Conservation (phyloP, 2,329 filamentous ascomycete genomes). For the Epicoccum sorghinum region DNA sequence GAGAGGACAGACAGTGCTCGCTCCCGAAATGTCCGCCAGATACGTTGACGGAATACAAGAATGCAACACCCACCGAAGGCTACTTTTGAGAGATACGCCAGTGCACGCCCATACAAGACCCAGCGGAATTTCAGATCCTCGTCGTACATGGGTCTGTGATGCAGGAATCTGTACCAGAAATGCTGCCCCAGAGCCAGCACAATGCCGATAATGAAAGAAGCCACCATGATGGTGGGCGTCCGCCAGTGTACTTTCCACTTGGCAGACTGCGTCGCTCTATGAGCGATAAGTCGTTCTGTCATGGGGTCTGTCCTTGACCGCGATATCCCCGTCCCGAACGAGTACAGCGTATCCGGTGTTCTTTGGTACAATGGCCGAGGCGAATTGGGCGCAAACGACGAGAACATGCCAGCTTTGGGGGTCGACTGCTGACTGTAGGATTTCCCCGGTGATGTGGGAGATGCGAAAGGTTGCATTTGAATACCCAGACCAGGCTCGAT, state of each 20-base stretch:
- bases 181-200: slow-evolving; percentile 42
- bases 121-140: slow-evolving; percentile 38
- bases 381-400: slow-evolving; percentile 19
- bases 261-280: slow-evolving; percentile 39
- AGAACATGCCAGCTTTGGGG: slow-evolving; percentile 25
- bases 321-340: slow-evolving; percentile 26
- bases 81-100: slow-evolving; percentile 45
- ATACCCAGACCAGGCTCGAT: slow-evolving; percentile 35
- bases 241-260: slow-evolving; percentile 48
- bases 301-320: slow-evolving; percentile 37
- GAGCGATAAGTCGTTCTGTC: slow-evolving; percentile 40
- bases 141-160: slow-evolving; percentile 33
- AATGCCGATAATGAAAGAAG: slow-evolving; percentile 37
- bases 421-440: slow-evolving; percentile 25
- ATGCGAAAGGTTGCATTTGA: slow-evolving; percentile 31
- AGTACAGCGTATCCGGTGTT: slow-evolving; percentile 30
- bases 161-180: slow-evolving; percentile 38
- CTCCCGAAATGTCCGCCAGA: slow-evolving; percentile 44
- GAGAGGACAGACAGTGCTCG: slow-evolving; percentile 41
- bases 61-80: slow-evolving; percentile 42
- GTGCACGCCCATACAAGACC: slow-evolving; percentile 43
- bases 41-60: slow-evolving; percentile 42
- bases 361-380: slow-evolving; percentile 23
- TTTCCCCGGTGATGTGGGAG: slow-evolving; percentile 30
- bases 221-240: slow-evolving; percentile 33